Base-by-base conservation (phyloP, 768 basidiomycete species). In the Multifurca ochricompacta region DNA sequence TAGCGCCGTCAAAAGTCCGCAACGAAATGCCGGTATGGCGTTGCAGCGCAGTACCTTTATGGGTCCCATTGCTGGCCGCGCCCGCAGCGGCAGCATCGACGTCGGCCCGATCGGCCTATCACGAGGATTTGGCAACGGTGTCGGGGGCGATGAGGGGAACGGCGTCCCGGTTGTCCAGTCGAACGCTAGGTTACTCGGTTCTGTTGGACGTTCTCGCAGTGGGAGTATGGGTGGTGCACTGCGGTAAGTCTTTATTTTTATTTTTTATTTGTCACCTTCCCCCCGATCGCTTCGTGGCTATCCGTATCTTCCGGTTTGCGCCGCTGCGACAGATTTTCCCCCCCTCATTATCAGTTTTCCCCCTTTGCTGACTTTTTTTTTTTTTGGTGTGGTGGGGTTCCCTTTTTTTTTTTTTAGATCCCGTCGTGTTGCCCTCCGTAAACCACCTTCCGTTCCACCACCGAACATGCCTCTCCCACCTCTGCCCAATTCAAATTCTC, bases 1-100 rank as follows among this genome's bases (percentile, higher is more conserved):
- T 67, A 72, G 73, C 37, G 64, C 72, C 32, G 81, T 85, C 60
- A 82, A 81, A 54, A 79, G 80, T 0, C 79, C 82, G 1, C 62
- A 72, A 13, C 74, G 80, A 32, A 75, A 68, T 1, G 81, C 77
- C 0, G 72, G 73, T 21, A 70, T 70, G 27, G 80, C 82, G 1
- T 59, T 74, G n/a, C 75, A 76, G 40, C 66, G 80, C 23, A 80
- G 77, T 55, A 69, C 70, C 44, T 75, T 76, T 45, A 70, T 58
- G 39, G 75, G 27, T 41, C 69, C 62, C 14, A n/a, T n/a, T n/a
- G 34, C 21, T 16, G 35, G 14, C n/a, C 60, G 60, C 4, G 31
- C 28, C 4, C 60, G 47, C 37, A 55, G 58, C 31, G 60, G 60
- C 25, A 59, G 58, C 35, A 39, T 42, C 16, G 56, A 58, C 18